phyloP scores from a whole-genome alignment of 495 filamentous ascomycete species.

The Elasticomyces elasticus region DNA sequence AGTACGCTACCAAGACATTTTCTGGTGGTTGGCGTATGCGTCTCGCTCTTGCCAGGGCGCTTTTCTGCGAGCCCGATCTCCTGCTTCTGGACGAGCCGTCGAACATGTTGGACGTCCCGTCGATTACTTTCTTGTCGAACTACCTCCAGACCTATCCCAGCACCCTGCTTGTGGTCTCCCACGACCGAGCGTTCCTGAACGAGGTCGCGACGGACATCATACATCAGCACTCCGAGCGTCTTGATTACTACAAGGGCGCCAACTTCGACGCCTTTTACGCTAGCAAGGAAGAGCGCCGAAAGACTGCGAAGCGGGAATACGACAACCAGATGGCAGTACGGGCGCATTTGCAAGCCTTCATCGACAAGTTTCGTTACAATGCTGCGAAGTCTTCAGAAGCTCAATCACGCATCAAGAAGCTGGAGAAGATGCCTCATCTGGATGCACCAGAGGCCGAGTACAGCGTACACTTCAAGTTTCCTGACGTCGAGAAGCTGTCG shows the following conservation, averaged over 20 bases:
- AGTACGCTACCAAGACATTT: conserved; percentile 91
- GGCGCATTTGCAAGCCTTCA: conserved; percentile 88
- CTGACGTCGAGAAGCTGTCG: conserved; percentile 93
- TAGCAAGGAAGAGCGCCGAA: conserved; percentile 91
- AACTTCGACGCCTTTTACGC: conserved; percentile 99
- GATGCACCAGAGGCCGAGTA: conserved; percentile 90
- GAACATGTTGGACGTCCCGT: conserved; percentile 99
- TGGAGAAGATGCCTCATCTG: conserved; percentile 90
- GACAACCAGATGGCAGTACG: conserved; percentile 95
- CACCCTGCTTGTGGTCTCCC: conserved; percentile 91
- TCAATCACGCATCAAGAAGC: conserved; percentile 96
- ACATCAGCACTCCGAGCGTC: conserved; percentile 90
- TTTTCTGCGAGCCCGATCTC: conserved; percentile 97
- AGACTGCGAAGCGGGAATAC: conserved; percentile 94
- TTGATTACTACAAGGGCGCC: conserved; percentile 97
- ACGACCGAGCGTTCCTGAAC: conserved; percentile 98
- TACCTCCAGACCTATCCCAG: conserved; percentile 92
- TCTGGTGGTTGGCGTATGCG: conserved; percentile 99
- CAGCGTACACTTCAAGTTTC: conserved; percentile 93
- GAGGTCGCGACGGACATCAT: conserved; percentile 99
- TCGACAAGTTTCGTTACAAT: conserved; percentile 99
- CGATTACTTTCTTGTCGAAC: conserved; percentile 96
- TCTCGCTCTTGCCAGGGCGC: conserved; percentile 81
- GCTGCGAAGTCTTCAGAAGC: conserved; percentile 97
- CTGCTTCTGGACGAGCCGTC: conserved; percentile 97